Conservation (phyloP, 169 alveolate species). For the Eimeria praecox region DNA sequence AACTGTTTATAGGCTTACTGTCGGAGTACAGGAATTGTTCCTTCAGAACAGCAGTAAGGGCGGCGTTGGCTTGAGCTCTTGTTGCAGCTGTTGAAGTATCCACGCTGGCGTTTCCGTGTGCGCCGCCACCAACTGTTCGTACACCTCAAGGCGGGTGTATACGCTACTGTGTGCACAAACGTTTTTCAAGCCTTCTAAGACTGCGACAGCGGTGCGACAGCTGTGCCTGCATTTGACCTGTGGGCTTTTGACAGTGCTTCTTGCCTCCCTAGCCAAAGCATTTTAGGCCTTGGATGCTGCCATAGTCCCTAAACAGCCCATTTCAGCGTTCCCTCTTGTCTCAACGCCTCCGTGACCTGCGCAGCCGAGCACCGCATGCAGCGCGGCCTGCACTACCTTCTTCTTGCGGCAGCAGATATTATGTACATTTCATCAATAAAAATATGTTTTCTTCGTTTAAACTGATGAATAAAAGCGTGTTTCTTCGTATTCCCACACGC, state of each 20-base stretch:
- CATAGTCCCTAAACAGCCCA: not conserved
- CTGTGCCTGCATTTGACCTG: not conserved
- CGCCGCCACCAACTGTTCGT: not conserved
- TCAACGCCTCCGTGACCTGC: not conserved
- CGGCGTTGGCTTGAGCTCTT: not conserved
- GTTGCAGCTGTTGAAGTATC: not conserved
- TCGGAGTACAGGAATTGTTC: not conserved
- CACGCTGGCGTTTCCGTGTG: not conserved
- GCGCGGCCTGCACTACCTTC: constrained; percentile 17
- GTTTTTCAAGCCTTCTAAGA: not conserved
- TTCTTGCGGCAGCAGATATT: not conserved
- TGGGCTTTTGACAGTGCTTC: not conserved
- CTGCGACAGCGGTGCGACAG: constrained; percentile 13
- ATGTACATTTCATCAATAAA: not conserved
- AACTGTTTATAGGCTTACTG: constrained; percentile 3
- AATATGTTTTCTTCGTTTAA: not conserved
- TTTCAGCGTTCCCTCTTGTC: constrained; percentile 15
- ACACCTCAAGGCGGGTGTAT: not conserved
- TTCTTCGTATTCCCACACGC: not conserved
- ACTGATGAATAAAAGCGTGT: not conserved
- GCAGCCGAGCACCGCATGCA: constrained; percentile 56
- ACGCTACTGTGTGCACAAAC: not conserved
- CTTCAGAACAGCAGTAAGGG: not conserved
- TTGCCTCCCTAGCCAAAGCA: not conserved
- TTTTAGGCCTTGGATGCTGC: not conserved